phyloP scores from a whole-genome alignment of 2,329 filamentous ascomycete species.

The Dryadomyces sulphureus region DNA sequence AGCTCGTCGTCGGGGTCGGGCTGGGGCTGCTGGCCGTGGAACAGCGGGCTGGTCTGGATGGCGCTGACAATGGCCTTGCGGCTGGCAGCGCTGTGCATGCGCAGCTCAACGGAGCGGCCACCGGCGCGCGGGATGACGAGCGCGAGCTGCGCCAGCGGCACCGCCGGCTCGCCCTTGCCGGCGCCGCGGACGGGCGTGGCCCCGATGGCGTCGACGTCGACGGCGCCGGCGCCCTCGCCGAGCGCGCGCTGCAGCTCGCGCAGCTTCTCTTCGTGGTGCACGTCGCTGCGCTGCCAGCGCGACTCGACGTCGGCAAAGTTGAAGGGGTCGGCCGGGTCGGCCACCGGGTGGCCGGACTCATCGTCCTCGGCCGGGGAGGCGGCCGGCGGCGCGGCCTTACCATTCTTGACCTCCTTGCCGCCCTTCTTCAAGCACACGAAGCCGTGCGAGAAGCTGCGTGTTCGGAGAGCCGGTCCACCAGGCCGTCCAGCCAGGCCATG shows the following conservation, averaged over 20 bases:
- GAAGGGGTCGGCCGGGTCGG: constrained; percentile 8
- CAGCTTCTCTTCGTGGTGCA: constrained; percentile 10
- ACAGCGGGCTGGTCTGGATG: constrained; percentile 10
- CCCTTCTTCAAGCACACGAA: constrained; percentile 5
- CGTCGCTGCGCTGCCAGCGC: constrained; percentile 10
- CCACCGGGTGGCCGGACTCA: constrained; percentile 3
- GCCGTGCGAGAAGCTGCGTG: constrained; percentile 7
- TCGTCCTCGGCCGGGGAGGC: constrained; percentile 1
- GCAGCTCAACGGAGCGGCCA: constrained; percentile 13
- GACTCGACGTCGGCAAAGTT: constrained; percentile 12
- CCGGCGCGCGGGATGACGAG: constrained; percentile 11
- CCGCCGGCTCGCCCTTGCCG: not conserved
- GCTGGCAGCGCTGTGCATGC: constrained; percentile 10
- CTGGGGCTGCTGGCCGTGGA: constrained; percentile 23
- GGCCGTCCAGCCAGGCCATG: not conserved
- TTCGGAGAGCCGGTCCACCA: not conserved
- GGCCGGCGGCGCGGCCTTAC: not conserved
- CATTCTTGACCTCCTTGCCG: not conserved
- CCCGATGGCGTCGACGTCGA: constrained; percentile 12
- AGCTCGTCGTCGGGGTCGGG: constrained; percentile 41
- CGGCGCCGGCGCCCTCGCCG: constrained; percentile 5
- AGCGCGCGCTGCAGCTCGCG: constrained; percentile 10
- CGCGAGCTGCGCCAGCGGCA: constrained; percentile 11
- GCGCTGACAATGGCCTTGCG: constrained; percentile 12
- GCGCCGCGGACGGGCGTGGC: constrained; percentile 4